phyloP scores from a whole-genome alignment of 352 stramenopile genomes.

The Phytophthora rubi region DNA sequence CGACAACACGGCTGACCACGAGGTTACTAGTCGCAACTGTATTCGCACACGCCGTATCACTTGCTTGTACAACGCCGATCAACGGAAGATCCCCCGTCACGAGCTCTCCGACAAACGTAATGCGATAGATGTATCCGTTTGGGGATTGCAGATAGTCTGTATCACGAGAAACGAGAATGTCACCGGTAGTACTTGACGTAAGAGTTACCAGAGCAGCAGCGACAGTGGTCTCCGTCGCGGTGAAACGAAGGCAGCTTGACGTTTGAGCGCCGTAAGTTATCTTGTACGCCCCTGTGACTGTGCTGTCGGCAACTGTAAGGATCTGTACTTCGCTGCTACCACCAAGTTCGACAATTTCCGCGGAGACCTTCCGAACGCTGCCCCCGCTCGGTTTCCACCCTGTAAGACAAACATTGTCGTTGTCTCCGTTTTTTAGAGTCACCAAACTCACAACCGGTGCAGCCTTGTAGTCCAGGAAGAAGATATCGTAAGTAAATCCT shows the following conservation, averaged over 20 bases:
- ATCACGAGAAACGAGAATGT: conserved; percentile 62
- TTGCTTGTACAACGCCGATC: conserved; percentile 23
- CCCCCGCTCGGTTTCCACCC: conserved; percentile 44
- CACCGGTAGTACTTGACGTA: conserved; percentile 38
- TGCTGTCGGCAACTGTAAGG: conserved; percentile 43
- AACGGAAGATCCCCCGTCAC: conserved; percentile 60
- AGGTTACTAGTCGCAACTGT: conserved; percentile 17
- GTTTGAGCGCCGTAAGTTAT: conserved; percentile 53
- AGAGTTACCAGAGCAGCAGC: conserved; percentile 42
- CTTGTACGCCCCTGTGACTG: conserved; percentile 38
- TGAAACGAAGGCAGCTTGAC: conserved; percentile 51
- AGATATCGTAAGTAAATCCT: conserved; percentile 79
- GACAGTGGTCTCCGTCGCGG: conserved; percentile 30
- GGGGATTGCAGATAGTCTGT: conserved; percentile 39
- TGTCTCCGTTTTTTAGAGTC: conserved; percentile 41
- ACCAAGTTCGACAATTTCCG: conserved; percentile 51
- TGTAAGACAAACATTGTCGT: conserved; percentile 17
- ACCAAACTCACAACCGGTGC: not conserved
- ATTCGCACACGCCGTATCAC: conserved; percentile 14
- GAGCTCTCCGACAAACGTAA: conserved; percentile 72
- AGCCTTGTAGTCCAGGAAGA: conserved; percentile 55
- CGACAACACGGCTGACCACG: conserved; percentile 16
- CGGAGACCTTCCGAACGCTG: conserved; percentile 47
- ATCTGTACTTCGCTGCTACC: conserved; percentile 73
- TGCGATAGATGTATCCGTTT: conserved; percentile 63